phyloP scores from a whole-genome alignment of 768 basidiomycete species.

The Pisolithus orientalis region DNA sequence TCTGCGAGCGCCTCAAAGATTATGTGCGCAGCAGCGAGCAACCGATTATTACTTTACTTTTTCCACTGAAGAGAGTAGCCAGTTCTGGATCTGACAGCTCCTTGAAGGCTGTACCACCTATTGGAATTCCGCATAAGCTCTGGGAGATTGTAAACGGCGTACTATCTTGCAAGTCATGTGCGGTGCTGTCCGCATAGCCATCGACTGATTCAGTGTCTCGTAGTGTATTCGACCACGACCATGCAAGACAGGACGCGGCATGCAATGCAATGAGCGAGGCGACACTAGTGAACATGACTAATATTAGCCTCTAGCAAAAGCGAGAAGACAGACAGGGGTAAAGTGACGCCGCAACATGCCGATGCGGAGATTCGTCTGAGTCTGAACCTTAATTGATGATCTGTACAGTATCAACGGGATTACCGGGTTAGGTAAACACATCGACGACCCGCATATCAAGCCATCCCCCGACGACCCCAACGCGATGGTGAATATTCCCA shows the following conservation, averaged over 20 bases:
- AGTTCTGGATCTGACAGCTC: slow-evolving; percentile 15
- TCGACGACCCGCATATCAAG: slow-evolving; percentile 11
- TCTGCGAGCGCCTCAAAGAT: slow-evolving; percentile 26
- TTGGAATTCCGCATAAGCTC: not conserved
- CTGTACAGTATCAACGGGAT: slow-evolving; percentile 25
- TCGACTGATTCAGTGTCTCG: slow-evolving; percentile 7
- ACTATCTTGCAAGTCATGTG: slow-evolving; percentile 15
- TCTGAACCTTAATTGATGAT: slow-evolving; percentile 11
- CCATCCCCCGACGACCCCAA: slow-evolving; percentile 24
- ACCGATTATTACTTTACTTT: slow-evolving; percentile 12
- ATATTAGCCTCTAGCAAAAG: not conserved
- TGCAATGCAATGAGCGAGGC: not conserved
- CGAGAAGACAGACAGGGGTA: not conserved
- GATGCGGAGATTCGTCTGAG: slow-evolving; percentile 8
- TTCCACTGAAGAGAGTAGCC: slow-evolving; percentile 10
- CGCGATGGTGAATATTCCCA: slow-evolving; percentile 90
- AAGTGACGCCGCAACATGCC: not conserved
- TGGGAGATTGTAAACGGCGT: slow-evolving; percentile 5
- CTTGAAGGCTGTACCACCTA: slow-evolving; percentile 2
- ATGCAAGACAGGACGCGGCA: slow-evolving; percentile 12
- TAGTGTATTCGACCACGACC: slow-evolving; percentile 23
- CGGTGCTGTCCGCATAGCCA: not conserved
- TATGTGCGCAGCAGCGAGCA: slow-evolving; percentile 1
- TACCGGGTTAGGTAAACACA: slow-evolving; percentile 14
- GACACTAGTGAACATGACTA: not conserved